A percentile compares a stretch with the other conserved stretches of the same genome.
Evolutionary conservation across 225 moss, liverwort and hornwort genomes (phyloP).

Genomic region (Bryoerythrophyllum caledonicum): DNA sequence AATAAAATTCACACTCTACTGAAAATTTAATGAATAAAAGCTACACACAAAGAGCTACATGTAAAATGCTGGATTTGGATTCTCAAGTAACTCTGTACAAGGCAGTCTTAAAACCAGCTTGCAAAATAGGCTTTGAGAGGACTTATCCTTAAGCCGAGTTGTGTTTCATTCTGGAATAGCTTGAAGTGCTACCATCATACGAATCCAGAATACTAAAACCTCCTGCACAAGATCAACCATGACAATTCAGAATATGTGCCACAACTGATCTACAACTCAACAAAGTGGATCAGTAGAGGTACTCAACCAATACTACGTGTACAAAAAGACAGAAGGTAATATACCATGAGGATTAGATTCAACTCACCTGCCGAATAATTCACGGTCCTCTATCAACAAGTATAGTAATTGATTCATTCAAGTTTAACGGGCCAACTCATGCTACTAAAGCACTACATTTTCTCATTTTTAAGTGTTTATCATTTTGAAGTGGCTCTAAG

Average conservation of each 20-base stretch:
- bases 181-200: background rate
- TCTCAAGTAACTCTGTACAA: background rate
- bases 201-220: background rate
- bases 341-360: too few species aligned
- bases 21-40: too few species aligned
- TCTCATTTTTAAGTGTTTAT: too few species aligned
- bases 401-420: too few species aligned
- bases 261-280: background rate
- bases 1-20: too few species aligned
- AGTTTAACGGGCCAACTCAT: too few species aligned
- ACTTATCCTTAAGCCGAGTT: background rate
- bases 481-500: too few species aligned
- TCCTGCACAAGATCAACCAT: background rate
- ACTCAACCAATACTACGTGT: background rate
- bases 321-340: background rate
- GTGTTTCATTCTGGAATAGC: background rate
- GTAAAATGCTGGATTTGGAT: background rate
- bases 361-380: too few species aligned
- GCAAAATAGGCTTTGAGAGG: background rate
- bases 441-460: too few species aligned
- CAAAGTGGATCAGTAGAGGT: background rate
- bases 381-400: too few species aligned
- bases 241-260: background rate
- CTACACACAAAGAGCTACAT: background rate
- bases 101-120: background rate